Evolutionary conservation across 805 yeast species (phyloP).

Genomic region (Kodamaea jinghongensis): DNA sequence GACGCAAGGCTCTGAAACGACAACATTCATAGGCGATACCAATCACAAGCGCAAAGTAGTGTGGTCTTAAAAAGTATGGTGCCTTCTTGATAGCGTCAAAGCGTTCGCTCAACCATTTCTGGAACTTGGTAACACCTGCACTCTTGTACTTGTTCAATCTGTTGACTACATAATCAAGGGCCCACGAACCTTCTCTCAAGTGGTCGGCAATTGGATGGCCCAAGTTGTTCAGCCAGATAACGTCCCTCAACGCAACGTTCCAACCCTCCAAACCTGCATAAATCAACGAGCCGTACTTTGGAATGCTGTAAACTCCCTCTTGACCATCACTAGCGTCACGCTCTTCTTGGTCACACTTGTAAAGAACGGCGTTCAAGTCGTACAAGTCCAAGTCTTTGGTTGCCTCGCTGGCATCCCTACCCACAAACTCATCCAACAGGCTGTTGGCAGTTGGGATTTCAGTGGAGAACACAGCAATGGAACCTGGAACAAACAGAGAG

Average conservation of each 20-base stretch:
- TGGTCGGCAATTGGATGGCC: slow-evolving; percentile 84
- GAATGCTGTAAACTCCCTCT: slow-evolving; percentile 73
- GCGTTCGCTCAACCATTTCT: slow-evolving; percentile 67
- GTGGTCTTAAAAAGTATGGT: slow-evolving; percentile 82
- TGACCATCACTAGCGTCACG: slow-evolving; percentile 70
- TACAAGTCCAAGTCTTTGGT: slow-evolving; percentile 56
- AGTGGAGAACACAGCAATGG: slow-evolving; percentile 81
- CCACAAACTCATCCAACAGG: slow-evolving; percentile 61
- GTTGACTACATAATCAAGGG: slow-evolving; percentile 68
- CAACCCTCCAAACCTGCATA: slow-evolving; percentile 96
- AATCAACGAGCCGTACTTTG: slow-evolving; percentile 67
- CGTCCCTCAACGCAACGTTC: slow-evolving; percentile 62
- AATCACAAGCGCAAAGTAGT: slow-evolving; percentile 79
- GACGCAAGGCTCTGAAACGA: slow-evolving; percentile 59
- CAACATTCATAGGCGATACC: slow-evolving; percentile 85
- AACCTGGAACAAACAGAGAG: slow-evolving; percentile 75
- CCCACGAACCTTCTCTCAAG: slow-evolving; percentile 84
- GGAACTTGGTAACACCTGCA: slow-evolving; percentile 53
- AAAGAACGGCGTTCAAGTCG: slow-evolving; percentile 74
- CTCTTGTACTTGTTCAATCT: slow-evolving; percentile 57
- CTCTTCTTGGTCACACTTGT: slow-evolving; percentile 84
- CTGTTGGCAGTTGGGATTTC: slow-evolving; percentile 63
- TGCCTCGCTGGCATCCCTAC: slow-evolving; percentile 75
- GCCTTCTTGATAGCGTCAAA: slow-evolving; percentile 58
- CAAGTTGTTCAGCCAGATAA: slow-evolving; percentile 68